These are phyloP conservation scores for Sideroxylon spinosum DNA, from an alignment of 179 eudicot genomes.

Conservation along the genomic window DNA sequence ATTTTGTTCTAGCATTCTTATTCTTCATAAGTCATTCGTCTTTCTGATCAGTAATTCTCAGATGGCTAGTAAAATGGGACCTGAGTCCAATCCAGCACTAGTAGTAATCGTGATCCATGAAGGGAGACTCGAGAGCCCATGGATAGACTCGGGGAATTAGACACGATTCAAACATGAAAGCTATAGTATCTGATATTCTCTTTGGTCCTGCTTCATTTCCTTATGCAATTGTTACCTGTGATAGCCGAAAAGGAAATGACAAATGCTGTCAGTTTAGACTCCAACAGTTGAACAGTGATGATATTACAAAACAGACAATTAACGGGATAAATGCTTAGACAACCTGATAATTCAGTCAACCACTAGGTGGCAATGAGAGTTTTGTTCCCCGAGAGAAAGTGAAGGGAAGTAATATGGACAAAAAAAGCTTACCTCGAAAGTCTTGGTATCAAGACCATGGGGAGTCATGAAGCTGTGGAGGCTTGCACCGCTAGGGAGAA, in stretches of 20 bases:
- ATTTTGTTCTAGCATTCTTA: too few species aligned
- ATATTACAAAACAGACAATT: not conserved
- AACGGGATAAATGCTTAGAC: not conserved
- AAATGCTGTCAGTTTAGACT: not conserved
- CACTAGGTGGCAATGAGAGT: not conserved
- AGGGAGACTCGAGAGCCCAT: conserved; percentile 87
- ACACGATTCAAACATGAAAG: conserved; percentile 96
- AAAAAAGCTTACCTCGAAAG: conserved; percentile 64
- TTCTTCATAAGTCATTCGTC: not conserved
- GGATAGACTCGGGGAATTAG: conserved; percentile 84
- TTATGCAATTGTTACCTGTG: conserved; percentile 65
- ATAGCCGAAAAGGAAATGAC: not conserved
- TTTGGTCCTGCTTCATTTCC: conserved; percentile 68
- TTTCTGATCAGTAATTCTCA: not conserved
- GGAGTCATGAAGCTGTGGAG: conserved; percentile 99
- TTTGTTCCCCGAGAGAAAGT: not conserved
- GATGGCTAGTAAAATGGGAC: conserved; percentile 55
- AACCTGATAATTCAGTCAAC: not conserved
- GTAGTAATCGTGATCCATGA: conserved; percentile 69
- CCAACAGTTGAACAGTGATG: not conserved
- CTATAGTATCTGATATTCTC: conserved; percentile 71
- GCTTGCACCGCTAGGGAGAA: conserved; percentile 94
- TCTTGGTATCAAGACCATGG: conserved; percentile 97
- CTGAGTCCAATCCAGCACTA: conserved; percentile 90
- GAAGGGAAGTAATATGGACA: not conserved